These are phyloP conservation scores for Teunomyces barrocoloradensis DNA, from an alignment of 805 yeast genomes.

Conservation along the genomic window DNA sequence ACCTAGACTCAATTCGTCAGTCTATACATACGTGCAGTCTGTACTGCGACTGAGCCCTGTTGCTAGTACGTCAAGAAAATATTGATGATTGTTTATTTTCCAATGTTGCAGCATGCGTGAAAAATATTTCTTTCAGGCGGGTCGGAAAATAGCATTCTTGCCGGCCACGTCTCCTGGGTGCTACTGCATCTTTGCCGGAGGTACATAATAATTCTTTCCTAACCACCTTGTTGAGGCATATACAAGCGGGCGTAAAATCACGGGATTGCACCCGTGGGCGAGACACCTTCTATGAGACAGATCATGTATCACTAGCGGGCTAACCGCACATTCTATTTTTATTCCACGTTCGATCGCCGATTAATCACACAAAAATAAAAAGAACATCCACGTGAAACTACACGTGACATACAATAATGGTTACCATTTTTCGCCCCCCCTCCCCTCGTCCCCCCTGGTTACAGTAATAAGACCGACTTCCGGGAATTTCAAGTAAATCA, in stretches of 20 bases:
- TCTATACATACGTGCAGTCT: neutral
- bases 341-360: too few relatives aligned
- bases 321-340: neutral
- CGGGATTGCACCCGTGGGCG: neutral
- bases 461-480: too few relatives aligned
- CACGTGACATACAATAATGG: neutral
- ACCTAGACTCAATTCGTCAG: conserved; percentile 1
- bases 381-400: too few relatives aligned
- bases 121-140: neutral
- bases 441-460: too few relatives aligned
- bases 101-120: neutral
- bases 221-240: neutral
- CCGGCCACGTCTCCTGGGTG: neutral
- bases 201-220: neutral
- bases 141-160: neutral
- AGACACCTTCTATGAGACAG: neutral
- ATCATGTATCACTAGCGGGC: neutral
- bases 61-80: neutral
- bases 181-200: neutral
- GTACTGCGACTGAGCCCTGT: neutral
- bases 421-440: too few relatives aligned
- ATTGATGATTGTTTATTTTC: neutral
- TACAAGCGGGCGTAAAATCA: neutral
- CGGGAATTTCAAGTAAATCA: neutral
- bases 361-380: too few relatives aligned